A percentile compares a stretch with the other conserved stretches of the same genome.
phyloP scores from a whole-genome alignment of 768 basidiomycete genomes.

The Serendipita indica region DNA sequence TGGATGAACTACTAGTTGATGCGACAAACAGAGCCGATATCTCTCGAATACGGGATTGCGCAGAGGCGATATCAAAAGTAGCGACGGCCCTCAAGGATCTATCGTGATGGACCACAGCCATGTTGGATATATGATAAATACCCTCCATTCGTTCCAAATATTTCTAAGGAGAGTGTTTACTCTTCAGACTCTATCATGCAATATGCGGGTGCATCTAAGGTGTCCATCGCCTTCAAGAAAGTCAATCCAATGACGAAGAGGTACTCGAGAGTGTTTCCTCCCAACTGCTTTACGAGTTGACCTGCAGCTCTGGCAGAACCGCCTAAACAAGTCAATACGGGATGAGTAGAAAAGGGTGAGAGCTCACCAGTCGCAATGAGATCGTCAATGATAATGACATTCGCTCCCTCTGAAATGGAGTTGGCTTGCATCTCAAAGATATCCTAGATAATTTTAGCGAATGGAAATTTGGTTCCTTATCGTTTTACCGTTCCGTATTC shows the following conservation, averaged over 20 bases:
- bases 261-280: conserved; percentile 80
- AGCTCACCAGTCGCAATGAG: conserved; percentile 80
- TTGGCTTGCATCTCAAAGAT: conserved; percentile 91
- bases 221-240: conserved; percentile 57
- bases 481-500: conserved; percentile 68
- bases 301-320: conserved; percentile 91
- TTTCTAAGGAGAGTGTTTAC: conserved; percentile 14
- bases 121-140: not conserved
- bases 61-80: conserved; percentile 4
- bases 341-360: not conserved
- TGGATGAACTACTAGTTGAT: not conserved
- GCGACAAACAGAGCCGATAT: not conserved
- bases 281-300: conserved; percentile 66
- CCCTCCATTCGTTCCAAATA: not conserved
- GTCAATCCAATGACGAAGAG: conserved; percentile 81
- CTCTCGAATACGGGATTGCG: not conserved
- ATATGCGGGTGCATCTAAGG: conserved; percentile 78
- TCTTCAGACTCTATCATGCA: conserved; percentile 73
- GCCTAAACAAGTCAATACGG: conserved; percentile 30
- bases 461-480: conserved; percentile 6
- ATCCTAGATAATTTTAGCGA: conserved; percentile 38
- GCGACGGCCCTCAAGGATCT: not conserved
- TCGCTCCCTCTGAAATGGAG: conserved; percentile 68
- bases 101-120: not conserved
- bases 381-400: conserved; percentile 82